phyloP scores from a whole-genome alignment of 352 stramenopile species.

The Globisporangium spiculum region DNA sequence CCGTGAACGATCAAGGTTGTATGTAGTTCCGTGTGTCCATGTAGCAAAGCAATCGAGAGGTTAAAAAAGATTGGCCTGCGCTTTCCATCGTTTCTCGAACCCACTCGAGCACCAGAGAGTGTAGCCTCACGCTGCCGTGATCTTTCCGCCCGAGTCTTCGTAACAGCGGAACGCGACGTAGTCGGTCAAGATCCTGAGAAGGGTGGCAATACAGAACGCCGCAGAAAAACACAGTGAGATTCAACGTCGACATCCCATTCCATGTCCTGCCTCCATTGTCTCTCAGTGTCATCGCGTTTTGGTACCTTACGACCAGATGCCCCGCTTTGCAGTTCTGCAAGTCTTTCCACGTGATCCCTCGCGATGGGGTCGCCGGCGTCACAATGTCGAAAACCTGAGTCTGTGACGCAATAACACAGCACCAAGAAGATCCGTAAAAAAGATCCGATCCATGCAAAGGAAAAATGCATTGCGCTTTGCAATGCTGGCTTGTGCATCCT shows the following conservation, averaged over 20 bases:
- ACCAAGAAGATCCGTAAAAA: background rate
- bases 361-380: constrained; percentile 30
- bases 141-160: constrained; percentile 46
- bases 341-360: constrained; percentile 55
- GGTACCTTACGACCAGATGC: constrained; percentile 42
- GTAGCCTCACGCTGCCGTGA: constrained; percentile 16
- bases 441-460: background rate
- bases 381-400: constrained; percentile 66
- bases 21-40: background rate
- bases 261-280: background rate
- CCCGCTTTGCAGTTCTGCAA: constrained; percentile 49
- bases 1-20: background rate
- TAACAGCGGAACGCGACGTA: constrained; percentile 55
- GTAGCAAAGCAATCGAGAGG: background rate
- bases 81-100: too few species aligned
- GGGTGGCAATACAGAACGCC: background rate
- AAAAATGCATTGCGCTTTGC: background rate
- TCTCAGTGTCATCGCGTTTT: too few species aligned
- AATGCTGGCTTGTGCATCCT: background rate
- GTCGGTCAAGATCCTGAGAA: constrained; percentile 44
- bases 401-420: constrained; percentile 21
- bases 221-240: background rate
- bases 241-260: background rate
- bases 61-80: background rate
- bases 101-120: too few species aligned